Base-by-base conservation (phyloP, 108 stramenopile species). In the Discostella pseudostelligera region DNA sequence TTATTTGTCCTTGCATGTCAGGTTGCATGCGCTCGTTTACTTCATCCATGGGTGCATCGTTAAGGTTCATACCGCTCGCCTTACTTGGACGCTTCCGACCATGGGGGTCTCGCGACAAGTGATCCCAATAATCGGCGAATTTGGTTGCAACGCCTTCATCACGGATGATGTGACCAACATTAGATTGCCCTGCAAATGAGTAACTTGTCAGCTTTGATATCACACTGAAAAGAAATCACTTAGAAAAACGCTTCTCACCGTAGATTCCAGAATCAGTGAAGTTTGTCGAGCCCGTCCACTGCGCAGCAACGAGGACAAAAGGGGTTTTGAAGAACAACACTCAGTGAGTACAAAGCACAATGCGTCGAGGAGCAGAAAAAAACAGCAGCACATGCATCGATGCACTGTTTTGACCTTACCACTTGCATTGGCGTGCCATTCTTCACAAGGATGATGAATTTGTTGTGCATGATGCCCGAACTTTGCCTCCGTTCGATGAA, bases 401-500 rank as follows among this genome's bases (percentile, higher is more conserved):
- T 32, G 32, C 3, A 32, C 32, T 32, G 5, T 4, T 32, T 5
- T 32, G 4, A 4, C 32, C 32, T 32, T 5, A 32, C 32, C 32
- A 32, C 32, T 43, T 43, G 42, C 14, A 54, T 14, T 0, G 75
- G 63, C 13, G 1, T 39, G 9, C 62, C 67, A 20, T 69, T 61
- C 28, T 53, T 45, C 20, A 69, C 1, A 4, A 76, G 67, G 25
- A 59, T 65, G 57, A 76, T 76, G 68, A 76, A 76, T 26, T 76
- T 76, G 44, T 76, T 76, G 28, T 76, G 75, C 75, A 76, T 76
- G 26, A 76, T 32, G 35, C 67, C 62, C 2, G 67, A 56, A 37
- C 62, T 69, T 45, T 76, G 75, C 16, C 49, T 72, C 2, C 75
- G 67, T 59, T 76, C 75, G 19, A 76, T 69, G 44, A 76, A 76